Evolutionary conservation across 352 stramenopile genomes (phyloP).

Genomic region (Saprolegnia diclina): DNA sequence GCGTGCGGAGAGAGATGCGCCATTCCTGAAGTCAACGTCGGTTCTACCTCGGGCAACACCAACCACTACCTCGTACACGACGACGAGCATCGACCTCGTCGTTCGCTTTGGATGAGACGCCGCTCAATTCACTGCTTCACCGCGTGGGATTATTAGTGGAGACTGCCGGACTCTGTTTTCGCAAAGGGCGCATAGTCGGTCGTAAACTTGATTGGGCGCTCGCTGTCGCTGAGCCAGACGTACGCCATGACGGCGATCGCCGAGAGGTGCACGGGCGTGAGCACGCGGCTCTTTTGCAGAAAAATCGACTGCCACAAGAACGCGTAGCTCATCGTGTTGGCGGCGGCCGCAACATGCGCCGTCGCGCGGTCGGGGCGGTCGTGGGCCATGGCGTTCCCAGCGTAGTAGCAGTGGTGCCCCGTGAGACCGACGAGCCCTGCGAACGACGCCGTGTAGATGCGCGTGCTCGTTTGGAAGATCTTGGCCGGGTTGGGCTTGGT

Average conservation of each 20-base stretch:
- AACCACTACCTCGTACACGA: no score
- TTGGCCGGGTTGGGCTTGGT: conserved; percentile 6
- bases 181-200: background rate
- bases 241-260: conserved; percentile 16
- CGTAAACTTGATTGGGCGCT: conserved; percentile 17
- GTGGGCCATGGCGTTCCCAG: background rate
- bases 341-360: conserved; percentile 14
- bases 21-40: no score
- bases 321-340: conserved; percentile 6
- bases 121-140: no score
- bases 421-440: conserved; percentile 17
- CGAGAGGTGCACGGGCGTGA: conserved; percentile 11
- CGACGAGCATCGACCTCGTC: no score
- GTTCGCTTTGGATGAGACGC: no score
- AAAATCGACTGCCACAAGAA: conserved; percentile 24
- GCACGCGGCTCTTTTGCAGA: conserved; percentile 14
- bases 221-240: conserved; percentile 14
- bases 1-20: no score
- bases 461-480: conserved; percentile 13
- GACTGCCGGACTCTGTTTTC: no score
- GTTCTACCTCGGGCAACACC: no score
- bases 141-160: no score
- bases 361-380: conserved; percentile 7
- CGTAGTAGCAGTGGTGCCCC: conserved; percentile 17
- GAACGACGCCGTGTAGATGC: conserved; percentile 18